phyloP scores from a whole-genome alignment of 495 filamentous ascomycete species.

The Durotheca rogersii region DNA sequence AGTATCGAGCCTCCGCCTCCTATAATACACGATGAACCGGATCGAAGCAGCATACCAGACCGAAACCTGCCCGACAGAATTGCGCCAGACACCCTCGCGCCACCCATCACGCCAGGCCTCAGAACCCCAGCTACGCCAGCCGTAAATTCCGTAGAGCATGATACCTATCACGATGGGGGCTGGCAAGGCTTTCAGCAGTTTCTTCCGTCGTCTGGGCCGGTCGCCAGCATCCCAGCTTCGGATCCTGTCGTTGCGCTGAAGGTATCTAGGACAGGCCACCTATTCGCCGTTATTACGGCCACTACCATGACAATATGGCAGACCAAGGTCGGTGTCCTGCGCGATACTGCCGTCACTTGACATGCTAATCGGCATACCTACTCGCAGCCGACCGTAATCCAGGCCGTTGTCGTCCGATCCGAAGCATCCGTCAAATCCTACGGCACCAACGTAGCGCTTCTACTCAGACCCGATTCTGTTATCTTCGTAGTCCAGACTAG shows the following conservation, averaged over 20 bases:
- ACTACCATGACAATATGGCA: slow-evolving; percentile 91
- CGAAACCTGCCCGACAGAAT: too few species aligned
- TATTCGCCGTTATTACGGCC: slow-evolving; percentile 86
- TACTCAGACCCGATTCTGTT: slow-evolving; percentile 86
- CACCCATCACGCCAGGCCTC: slow-evolving; percentile 45
- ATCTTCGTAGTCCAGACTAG: slow-evolving; percentile 91
- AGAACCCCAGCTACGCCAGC: slow-evolving; percentile 52
- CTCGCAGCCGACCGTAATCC: slow-evolving; percentile 78
- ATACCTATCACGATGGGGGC: slow-evolving; percentile 38
- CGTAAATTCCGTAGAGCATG: slow-evolving; percentile 55
- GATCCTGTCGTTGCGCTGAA: slow-evolving; percentile 71
- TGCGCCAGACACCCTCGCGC: slow-evolving; percentile 19
- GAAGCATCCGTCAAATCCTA: slow-evolving; percentile 75
- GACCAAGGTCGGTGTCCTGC: slow-evolving; percentile 69
- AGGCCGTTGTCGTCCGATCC: slow-evolving; percentile 83
- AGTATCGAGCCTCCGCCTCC: slow-evolving; percentile 33
- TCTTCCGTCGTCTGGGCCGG: slow-evolving; percentile 17
- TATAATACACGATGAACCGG: slow-evolving; percentile 31
- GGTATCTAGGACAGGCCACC: slow-evolving; percentile 75
- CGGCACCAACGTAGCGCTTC: slow-evolving; percentile 76
- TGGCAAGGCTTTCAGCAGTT: slow-evolving; percentile 23
- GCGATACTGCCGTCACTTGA: background rate
- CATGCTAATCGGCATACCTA: slow-evolving; percentile 23
- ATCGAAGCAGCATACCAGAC: too few species aligned
- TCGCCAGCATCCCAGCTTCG: slow-evolving; percentile 40